Base-by-base conservation (phyloP, 441 rosid genomes). In the Populus hybrid region DNA sequence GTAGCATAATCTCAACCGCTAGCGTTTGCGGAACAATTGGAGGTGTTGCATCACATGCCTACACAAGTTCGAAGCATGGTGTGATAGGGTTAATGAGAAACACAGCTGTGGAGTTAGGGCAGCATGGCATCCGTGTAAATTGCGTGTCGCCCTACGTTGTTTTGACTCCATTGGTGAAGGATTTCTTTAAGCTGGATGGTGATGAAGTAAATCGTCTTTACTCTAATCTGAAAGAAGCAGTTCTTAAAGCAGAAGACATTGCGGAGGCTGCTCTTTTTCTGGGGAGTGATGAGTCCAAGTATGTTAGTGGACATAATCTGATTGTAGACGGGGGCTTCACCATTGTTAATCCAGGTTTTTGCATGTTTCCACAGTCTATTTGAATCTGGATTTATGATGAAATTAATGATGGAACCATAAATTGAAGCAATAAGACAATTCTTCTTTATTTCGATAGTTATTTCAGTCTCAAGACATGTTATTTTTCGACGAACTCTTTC, bases 91-190 rank as follows among this genome's bases (percentile, higher is more conserved):
- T 87, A 63, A 75, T 82, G 4, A 89, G 66, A 77, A 86, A 87
- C 68, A 73, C 83, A 0, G 84, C 87, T 0, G 77, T 82, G 18
- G 92, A 84, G 81, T 75, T 89, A 1, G 89, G 89, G 12, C 77
- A 67, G 57, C 80, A 75, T 32, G 90, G 88, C 57, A 84, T 88
- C 14, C 69, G 91, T 77, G 85, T 87, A n/a, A 89, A 88, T 36
- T 86, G 87, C 18, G 72, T 89, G 8, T 85, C 90, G 3, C 89
- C 89, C 0, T 86, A 82, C n/a, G 83, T 78, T 4, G 65, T 88
- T 8, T 85, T 81, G n/a, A 86, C 90, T 0, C 84, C 88, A 68
- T 77, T 73, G 73, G 67, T 72, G 2, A 72, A 1, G 30, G 72
- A 20, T 1, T 20, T 81, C 72, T 73, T 78, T 50, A 76, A 69